Evolutionary conservation across 306 rosid species (phyloP).

Genomic region (Castanopsis chinensis): DNA sequence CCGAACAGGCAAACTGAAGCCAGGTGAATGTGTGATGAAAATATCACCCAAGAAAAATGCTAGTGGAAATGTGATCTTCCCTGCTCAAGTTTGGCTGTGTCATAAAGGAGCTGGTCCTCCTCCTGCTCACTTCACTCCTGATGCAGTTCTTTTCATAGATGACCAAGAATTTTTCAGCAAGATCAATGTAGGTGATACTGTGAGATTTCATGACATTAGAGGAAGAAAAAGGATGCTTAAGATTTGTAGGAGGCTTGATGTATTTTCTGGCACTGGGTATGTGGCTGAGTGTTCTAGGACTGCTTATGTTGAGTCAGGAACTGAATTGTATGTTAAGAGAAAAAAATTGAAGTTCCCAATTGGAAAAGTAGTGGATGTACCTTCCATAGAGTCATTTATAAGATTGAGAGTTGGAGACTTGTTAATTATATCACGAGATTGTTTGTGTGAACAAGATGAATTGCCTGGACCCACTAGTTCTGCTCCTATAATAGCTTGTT

Average conservation of each 20-base stretch:
- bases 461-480: background rate
- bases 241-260: background rate
- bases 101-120: background rate
- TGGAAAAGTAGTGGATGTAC: constrained; percentile 1
- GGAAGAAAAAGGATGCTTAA: background rate
- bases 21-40: constrained; percentile 5
- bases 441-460: background rate
- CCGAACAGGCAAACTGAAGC: constrained; percentile 10
- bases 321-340: background rate
- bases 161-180: background rate
- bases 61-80: constrained; percentile 2
- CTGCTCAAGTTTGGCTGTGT: constrained; percentile 8
- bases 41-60: background rate
- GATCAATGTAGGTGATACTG: constrained; percentile 2
- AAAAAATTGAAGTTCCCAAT: background rate
- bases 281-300: constrained; percentile 3
- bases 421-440: background rate
- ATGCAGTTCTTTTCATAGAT: constrained; percentile 4
- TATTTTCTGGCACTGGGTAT: background rate
- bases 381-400: background rate
- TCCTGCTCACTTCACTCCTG: background rate
- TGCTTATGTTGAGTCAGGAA: constrained; percentile 4
- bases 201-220: background rate
- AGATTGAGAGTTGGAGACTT: constrained; percentile 2
- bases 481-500: background rate